Conservation (phyloP, 208 protist species). For the Crithidia expoeki region DNA sequence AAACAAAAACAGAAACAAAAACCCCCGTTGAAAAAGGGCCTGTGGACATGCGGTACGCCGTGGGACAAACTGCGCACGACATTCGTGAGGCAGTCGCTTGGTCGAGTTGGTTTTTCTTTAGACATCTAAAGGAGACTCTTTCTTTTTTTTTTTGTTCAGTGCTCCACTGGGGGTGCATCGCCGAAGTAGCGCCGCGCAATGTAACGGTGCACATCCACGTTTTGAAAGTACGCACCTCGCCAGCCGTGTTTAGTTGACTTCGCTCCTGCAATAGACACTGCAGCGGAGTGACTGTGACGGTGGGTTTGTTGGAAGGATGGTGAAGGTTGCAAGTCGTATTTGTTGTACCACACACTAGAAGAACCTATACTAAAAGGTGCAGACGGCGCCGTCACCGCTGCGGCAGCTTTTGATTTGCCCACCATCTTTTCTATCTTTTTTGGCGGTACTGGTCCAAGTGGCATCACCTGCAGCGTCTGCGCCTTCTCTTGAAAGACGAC, state of each 20-base stretch:
- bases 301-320: slow-evolving; percentile 37
- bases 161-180: slow-evolving; percentile 51
- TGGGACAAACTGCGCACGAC: no score
- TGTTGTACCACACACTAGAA: slow-evolving; percentile 39
- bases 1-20: no score
- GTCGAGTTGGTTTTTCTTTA: no score
- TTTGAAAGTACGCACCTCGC: slow-evolving; percentile 65
- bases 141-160: slow-evolving; percentile 23
- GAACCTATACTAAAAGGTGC: neutral
- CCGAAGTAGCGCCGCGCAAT: slow-evolving; percentile 71
- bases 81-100: no score
- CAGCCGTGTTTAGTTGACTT: slow-evolving; percentile 28
- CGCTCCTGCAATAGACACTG: neutral
- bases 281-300: neutral
- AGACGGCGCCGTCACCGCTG: neutral
- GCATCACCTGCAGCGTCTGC: slow-evolving; percentile 39
- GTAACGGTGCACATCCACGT: slow-evolving; percentile 88
- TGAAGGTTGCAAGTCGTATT: slow-evolving; percentile 60
- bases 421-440: neutral
- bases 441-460: slow-evolving; percentile 23
- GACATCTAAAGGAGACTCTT: neutral
- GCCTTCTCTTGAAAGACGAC: slow-evolving; percentile 41
- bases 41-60: no score
- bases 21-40: no score
- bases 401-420: neutral